Conservation (phyloP, 371 early-diverging fungal species). For the Blakeslea trispora region DNA sequence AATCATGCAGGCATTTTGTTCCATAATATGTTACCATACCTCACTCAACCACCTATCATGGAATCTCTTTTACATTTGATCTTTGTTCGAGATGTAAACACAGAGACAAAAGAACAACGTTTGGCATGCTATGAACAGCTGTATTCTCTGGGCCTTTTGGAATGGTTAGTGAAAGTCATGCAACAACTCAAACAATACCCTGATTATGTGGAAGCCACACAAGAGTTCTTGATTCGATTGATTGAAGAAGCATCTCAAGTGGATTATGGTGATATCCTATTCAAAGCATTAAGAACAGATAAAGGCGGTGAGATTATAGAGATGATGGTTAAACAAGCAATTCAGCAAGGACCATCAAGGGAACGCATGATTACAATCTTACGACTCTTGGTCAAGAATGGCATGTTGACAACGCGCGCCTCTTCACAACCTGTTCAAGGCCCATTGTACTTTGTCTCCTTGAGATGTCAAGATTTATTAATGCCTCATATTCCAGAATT, state of each 20-base stretch:
- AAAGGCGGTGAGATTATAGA: constrained; percentile 25
- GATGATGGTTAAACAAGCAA: constrained; percentile 24
- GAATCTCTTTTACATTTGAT: constrained; percentile 35
- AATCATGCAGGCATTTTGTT: constrained; percentile 32
- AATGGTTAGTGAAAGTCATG: constrained; percentile 35
- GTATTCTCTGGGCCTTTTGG: constrained; percentile 29
- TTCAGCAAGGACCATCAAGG: constrained; percentile 22
- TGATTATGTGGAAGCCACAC: constrained; percentile 27
- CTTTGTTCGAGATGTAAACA: constrained; percentile 38
- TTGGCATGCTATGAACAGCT: constrained; percentile 25
- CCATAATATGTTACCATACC: constrained; percentile 42
- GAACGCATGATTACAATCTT: constrained; percentile 31
- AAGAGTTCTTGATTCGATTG: constrained; percentile 40
- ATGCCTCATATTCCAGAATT: constrained; percentile 27
- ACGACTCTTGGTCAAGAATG: constrained; percentile 36
- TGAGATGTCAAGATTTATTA: constrained; percentile 29
- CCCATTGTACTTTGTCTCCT: constrained; percentile 36
- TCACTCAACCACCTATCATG: constrained; percentile 27
- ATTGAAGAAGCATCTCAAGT: constrained; percentile 47
- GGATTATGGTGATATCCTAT: constrained; percentile 34
- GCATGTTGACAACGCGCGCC: constrained; percentile 32
- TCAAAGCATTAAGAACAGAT: constrained; percentile 20
- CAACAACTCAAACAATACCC: constrained; percentile 27
- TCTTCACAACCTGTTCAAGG: constrained; percentile 41
- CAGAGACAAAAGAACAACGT: constrained; percentile 35